Conservation (phyloP, 176 grass and related monocot species). For the Coix lacrymajobi region DNA sequence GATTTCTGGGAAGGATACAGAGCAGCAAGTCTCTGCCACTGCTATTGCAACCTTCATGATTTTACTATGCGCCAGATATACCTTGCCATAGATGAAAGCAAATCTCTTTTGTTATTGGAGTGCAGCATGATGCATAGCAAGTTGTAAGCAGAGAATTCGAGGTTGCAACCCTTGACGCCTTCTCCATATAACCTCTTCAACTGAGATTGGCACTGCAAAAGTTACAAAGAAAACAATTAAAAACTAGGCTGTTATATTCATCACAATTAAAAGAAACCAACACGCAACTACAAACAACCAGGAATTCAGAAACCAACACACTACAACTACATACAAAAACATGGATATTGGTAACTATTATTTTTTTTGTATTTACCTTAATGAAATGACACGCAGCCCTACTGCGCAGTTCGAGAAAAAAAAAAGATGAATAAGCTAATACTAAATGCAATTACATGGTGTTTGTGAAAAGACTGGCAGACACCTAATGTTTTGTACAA, state of each 20-base stretch:
- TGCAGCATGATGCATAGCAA: constrained; percentile 72
- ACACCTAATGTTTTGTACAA: not conserved
- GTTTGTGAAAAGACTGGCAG: not conserved
- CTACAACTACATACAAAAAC: no score
- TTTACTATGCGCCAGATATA: constrained; percentile 33
- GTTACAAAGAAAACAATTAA: constrained; percentile 15
- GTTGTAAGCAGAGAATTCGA: constrained; percentile 91
- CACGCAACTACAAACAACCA: not conserved
- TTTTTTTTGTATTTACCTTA: no score
- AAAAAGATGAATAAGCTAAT: no score
- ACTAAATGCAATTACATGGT: not conserved
- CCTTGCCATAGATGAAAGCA: constrained; percentile 83
- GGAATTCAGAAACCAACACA: not conserved
- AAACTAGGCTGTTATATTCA: constrained; percentile 5
- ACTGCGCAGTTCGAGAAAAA: no score
- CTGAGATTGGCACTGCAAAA: constrained; percentile 92
- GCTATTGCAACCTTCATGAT: not conserved
- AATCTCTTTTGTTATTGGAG: constrained; percentile 78
- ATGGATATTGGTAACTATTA: no score
- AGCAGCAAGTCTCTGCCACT: not conserved
- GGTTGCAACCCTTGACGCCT: constrained; percentile 63
- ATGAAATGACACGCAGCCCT: no score
- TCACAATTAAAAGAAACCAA: not conserved
- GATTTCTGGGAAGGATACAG: not conserved
- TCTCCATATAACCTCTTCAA: constrained; percentile 75